These are phyloP conservation scores for Arbutus unedo DNA, from an alignment of 148 eudicot species.

Conservation along the genomic window DNA sequence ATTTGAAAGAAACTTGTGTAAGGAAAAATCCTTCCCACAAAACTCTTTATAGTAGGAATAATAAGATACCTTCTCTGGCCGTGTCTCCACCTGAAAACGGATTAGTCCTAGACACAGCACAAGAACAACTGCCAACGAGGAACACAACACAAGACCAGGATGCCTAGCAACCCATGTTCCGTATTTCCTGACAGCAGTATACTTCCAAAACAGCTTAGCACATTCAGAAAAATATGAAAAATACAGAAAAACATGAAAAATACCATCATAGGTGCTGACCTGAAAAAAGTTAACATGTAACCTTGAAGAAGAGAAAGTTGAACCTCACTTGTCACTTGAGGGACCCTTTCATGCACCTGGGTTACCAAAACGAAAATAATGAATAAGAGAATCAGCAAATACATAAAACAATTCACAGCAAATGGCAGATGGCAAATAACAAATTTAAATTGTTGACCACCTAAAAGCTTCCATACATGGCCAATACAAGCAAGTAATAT, in stretches of 20 bases:
- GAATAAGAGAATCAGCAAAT: neutral
- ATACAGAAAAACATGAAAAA: constrained; percentile 5
- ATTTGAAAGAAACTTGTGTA: neutral
- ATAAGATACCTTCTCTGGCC: constrained; percentile 61
- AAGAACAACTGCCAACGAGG: constrained; percentile 55
- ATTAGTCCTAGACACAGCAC: constrained; percentile 60
- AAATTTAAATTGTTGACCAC: neutral
- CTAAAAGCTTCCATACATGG: neutral
- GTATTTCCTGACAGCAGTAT: constrained; percentile 46
- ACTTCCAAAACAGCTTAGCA: neutral
- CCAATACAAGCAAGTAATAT: no score
- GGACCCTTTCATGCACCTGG: constrained; percentile 26
- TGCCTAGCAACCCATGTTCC: constrained; percentile 76
- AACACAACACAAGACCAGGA: constrained; percentile 52
- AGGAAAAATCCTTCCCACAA: neutral
- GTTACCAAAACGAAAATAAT: neutral
- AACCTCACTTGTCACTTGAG: constrained; percentile 19
- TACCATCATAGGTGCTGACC: constrained; percentile 31
- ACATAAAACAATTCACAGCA: neutral
- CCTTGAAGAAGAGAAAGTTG: constrained; percentile 44
- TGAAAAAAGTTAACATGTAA: constrained; percentile 50
- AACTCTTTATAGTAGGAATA: neutral
- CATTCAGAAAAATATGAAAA: constrained; percentile 9
- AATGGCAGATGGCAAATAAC: neutral
- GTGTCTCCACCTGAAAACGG: constrained; percentile 63